Conservation (phyloP, 2,329 filamentous ascomycete species). For the Zasmidium cellare region DNA sequence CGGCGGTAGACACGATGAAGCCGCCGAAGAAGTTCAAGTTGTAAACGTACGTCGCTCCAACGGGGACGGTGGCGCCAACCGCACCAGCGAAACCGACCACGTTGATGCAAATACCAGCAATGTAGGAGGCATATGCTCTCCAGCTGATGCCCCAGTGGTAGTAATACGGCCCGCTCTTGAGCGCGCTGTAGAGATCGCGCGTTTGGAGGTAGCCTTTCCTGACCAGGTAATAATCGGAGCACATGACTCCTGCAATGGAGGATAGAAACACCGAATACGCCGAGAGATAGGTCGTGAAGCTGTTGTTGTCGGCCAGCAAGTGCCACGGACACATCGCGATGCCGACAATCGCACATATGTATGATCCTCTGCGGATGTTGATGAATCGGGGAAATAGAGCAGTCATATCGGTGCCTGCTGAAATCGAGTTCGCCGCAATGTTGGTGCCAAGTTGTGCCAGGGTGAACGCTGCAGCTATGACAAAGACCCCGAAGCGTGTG, state of each 20-base stretch:
- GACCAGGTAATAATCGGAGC: slow-evolving; percentile 80
- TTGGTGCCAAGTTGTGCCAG: slow-evolving; percentile 60
- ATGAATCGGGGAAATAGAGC: slow-evolving; percentile 54
- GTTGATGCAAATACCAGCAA: slow-evolving; percentile 82
- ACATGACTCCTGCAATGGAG: slow-evolving; percentile 87
- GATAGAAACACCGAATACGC: slow-evolving; percentile 94
- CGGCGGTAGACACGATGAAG: slow-evolving; percentile 65
- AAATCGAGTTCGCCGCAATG: slow-evolving; percentile 54
- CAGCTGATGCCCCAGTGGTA: slow-evolving; percentile 74
- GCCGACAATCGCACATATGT: slow-evolving; percentile 77
- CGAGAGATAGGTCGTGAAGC: slow-evolving; percentile 88
- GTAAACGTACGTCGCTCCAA: slow-evolving; percentile 82
- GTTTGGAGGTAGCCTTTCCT: slow-evolving; percentile 79
- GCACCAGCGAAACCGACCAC: slow-evolving; percentile 88
- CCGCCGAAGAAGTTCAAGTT: slow-evolving; percentile 88
- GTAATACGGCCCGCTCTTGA: slow-evolving; percentile 68
- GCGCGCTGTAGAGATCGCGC: slow-evolving; percentile 74
- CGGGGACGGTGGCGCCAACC: slow-evolving; percentile 69
- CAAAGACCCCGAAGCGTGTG: slow-evolving; percentile 51
- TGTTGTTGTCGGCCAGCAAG: slow-evolving; percentile 71
- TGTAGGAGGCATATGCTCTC: slow-evolving; percentile 80
- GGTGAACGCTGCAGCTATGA: slow-evolving; percentile 48
- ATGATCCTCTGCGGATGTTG: slow-evolving; percentile 80
- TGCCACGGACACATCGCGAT: slow-evolving; percentile 87
- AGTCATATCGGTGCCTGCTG: slow-evolving; percentile 56